A percentile compares a stretch with the other conserved stretches of the same genome.
Evolutionary conservation across 192 early-diverging fungal species (phyloP).

Genomic region (Podila clonocystis): DNA sequence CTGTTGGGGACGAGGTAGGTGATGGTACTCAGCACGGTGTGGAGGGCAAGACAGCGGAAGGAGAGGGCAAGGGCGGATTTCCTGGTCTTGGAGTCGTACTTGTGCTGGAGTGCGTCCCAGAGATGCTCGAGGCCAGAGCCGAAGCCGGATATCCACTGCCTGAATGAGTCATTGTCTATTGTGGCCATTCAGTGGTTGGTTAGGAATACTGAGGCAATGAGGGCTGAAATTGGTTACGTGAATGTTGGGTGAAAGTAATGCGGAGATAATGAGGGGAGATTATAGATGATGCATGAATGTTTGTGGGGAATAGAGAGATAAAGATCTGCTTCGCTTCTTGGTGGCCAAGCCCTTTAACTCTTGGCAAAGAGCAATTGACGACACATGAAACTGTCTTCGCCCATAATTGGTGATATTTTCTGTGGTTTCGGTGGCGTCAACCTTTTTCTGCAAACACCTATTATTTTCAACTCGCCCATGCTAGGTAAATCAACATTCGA

Average conservation of each 20-base stretch:
- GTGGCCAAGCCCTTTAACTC: no score
- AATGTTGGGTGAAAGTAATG: background rate
- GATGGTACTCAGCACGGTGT: background rate
- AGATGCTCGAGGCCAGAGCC: constrained; percentile 23
- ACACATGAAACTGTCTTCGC: no score
- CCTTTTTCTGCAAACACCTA: no score
- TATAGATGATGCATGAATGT: no score
- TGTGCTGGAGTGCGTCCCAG: constrained; percentile 17
- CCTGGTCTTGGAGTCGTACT: background rate
- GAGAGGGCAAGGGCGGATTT: background rate
- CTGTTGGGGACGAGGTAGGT: background rate
- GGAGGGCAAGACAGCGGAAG: constrained; percentile 16
- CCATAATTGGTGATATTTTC: no score
- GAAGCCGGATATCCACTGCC: constrained; percentile 21
- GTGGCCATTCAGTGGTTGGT: background rate
- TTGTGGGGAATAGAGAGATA: no score
- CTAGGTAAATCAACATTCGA: no score
- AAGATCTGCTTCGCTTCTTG: no score
- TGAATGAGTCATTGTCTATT: constrained; percentile 8
- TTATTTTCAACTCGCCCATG: no score
- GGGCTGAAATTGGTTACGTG: background rate
- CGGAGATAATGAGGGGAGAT: background rate
- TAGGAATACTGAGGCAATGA: background rate
- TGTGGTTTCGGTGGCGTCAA: no score
- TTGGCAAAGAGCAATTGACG: no score